phyloP scores from a whole-genome alignment of 768 basidiomycete genomes.

The Podaxis rugospora region DNA sequence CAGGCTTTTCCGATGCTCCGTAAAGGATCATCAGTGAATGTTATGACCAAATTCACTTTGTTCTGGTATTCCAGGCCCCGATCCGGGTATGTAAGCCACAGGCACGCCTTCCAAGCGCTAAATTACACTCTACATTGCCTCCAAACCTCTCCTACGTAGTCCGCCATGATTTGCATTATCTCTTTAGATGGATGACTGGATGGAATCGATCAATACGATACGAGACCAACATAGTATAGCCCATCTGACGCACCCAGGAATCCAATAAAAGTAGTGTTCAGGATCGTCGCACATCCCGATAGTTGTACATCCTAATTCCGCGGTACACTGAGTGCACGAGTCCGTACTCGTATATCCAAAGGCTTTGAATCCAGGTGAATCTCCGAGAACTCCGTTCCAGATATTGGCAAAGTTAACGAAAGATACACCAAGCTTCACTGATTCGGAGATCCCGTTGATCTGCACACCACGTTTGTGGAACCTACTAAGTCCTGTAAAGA shows the following conservation, averaged over 20 bases:
- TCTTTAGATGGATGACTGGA: constrained; percentile 46
- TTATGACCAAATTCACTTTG: no score
- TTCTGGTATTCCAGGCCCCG: no score
- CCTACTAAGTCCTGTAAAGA: constrained; percentile 36
- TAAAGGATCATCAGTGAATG: no score
- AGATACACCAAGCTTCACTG: constrained; percentile 32
- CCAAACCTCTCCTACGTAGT: constrained; percentile 41
- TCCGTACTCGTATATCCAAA: constrained; percentile 44
- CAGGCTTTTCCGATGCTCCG: no score
- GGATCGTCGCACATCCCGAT: constrained; percentile 33
- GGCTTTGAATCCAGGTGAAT: constrained; percentile 37
- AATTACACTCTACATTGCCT: background rate
- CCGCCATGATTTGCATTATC: constrained; percentile 49
- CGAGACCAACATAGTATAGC: background rate
- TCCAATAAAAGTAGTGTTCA: constrained; percentile 51
- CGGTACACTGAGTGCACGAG: constrained; percentile 26
- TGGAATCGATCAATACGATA: background rate
- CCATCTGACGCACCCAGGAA: constrained; percentile 33
- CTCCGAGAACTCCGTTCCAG: constrained; percentile 44
- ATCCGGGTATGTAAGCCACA: no score
- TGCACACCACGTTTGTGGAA: constrained; percentile 21
- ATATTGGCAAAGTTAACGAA: constrained; percentile 45
- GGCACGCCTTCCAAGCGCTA: no score
- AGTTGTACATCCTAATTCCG: constrained; percentile 27
- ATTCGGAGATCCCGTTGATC: constrained; percentile 12